phyloP scores from a whole-genome alignment of 805 yeast genomes.

The Candida nemodendra region DNA sequence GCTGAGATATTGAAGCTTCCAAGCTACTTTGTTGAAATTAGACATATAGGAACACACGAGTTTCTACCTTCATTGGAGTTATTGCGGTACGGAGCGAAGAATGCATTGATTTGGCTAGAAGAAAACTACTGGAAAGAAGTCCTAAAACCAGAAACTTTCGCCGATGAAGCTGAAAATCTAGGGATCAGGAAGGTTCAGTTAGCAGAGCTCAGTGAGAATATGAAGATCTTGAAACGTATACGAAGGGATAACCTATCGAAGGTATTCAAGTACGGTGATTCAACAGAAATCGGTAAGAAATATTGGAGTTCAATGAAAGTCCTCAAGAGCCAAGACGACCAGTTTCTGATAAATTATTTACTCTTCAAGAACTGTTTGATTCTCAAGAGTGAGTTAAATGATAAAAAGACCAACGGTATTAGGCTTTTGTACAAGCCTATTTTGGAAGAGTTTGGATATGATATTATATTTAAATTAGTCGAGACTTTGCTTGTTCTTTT shows the following conservation, averaged over 20 bases:
- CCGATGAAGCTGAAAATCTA: constrained; percentile 23
- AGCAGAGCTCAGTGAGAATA: constrained; percentile 30
- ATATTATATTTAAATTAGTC: constrained; percentile 17
- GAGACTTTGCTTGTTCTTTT: constrained; percentile 12
- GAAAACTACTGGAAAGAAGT: constrained; percentile 66
- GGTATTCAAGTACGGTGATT: constrained; percentile 42
- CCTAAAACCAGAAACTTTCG: constrained; percentile 19
- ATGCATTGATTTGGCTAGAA: constrained; percentile 75
- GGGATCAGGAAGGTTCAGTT: constrained; percentile 9
- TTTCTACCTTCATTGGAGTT: constrained; percentile 67
- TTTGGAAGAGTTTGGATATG: constrained; percentile 22
- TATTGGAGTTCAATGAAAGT: constrained; percentile 40
- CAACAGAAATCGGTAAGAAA: constrained; percentile 39
- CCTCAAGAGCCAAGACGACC: constrained; percentile 17
- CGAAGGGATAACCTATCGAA: constrained; percentile 44
- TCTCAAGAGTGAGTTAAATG: constrained; percentile 21
- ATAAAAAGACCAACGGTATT: constrained; percentile 29
- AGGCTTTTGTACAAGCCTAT: constrained; percentile 31
- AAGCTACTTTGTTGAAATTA: constrained; percentile 77
- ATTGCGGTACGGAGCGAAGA: constrained; percentile 55
- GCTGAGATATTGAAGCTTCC: constrained; percentile 74
- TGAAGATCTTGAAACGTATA: constrained; percentile 50
- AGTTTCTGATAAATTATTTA: constrained; percentile 27
- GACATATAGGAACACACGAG: constrained; percentile 93
- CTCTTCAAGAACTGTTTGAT: constrained; percentile 35